Base-by-base conservation (phyloP, 2,329 filamentous ascomycete genomes). In the Phaeosphaeriaceae sp. region DNA sequence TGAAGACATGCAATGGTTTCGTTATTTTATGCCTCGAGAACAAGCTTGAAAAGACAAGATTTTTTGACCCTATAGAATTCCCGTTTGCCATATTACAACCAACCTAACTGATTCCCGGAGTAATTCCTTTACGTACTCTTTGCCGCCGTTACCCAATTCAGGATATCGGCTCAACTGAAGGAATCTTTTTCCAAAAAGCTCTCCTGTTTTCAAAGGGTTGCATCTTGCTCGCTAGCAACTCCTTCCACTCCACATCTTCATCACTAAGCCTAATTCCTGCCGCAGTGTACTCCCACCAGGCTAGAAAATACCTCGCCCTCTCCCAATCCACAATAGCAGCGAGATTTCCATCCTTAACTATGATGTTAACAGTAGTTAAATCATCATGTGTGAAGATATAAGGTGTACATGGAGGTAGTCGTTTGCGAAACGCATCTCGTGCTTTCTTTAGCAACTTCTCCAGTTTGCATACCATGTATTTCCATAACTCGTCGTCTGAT, bases 241-340 rank as follows among this genome's bases (percentile, higher is more conserved):
- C 91, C 70, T 96, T 92, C 91, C 92, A 97, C 59, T 47, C 48
- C 8, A n/a, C 26, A 40, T 47, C 43, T 29, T 51, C 48, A 9
- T 28, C 26, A 9, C 48, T 16, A n/a, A 52, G 29, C 26, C 44
- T 40, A 33, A 52, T 48, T 8, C 44, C 45, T 18, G 49, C 45
- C 9, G 21, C 21, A 35, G 45, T 41, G 30, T 28, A 52, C 41
- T 81, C 57, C 70, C 67, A 74, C 73, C 71, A 77, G 17, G 68
- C 71, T n/a, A 72, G 75, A 26, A 68, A 72, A 49, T 73, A 77
- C 3, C 68, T 70, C 16, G 66, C 58, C 32, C 42, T 54, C 57
- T 77, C 72, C 75, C 72, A 77, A 35, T 77, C 72, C 52, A 78
- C 59, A 29, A 76, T 74, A 17, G 68, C 74, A 8, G 66, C 63